phyloP scores from a whole-genome alignment of 805 yeast species.

The Wickerhamomyces chambardii region DNA sequence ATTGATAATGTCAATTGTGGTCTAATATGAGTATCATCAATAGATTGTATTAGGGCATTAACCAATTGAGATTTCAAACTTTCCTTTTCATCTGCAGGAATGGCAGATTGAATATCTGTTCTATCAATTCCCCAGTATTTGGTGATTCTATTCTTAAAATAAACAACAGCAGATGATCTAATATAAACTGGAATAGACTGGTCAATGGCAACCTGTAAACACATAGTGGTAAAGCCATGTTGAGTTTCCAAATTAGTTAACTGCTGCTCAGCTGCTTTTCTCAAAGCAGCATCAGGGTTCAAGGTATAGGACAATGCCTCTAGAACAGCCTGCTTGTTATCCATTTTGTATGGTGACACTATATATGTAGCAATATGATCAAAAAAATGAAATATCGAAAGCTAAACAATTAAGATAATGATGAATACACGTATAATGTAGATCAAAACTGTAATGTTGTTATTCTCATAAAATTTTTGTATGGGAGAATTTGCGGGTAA shows the following conservation, averaged over 20 bases:
- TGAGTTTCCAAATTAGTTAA: slow-evolving; percentile 41
- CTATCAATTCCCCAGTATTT: no score
- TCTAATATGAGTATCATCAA: slow-evolving; percentile 32
- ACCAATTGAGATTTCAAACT: slow-evolving; percentile 45
- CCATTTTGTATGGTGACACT: no score
- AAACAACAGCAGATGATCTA: slow-evolving; percentile 56
- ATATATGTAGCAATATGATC: no score
- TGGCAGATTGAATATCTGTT: no score
- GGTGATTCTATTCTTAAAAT: slow-evolving; percentile 44
- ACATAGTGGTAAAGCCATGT: slow-evolving; percentile 48
- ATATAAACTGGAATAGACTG: slow-evolving; percentile 30
- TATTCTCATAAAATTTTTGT: no score
- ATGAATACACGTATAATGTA: no score
- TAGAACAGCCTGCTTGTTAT: slow-evolving; percentile 40
- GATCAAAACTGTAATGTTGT: no score
- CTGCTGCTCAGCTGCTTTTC: slow-evolving; percentile 46
- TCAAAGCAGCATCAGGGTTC: slow-evolving; percentile 37
- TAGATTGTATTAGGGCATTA: slow-evolving; percentile 36
- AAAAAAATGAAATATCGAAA: no score
- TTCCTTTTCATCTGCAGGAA: slow-evolving; percentile 40
- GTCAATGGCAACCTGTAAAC: slow-evolving; percentile 41
- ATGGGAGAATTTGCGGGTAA: no score
- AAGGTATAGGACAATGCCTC: slow-evolving; percentile 43
- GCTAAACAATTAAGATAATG: no score
- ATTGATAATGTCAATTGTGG: slow-evolving; percentile 52